Base-by-base conservation (phyloP, 352 stramenopile species). In the Phytophthora constricta region DNA sequence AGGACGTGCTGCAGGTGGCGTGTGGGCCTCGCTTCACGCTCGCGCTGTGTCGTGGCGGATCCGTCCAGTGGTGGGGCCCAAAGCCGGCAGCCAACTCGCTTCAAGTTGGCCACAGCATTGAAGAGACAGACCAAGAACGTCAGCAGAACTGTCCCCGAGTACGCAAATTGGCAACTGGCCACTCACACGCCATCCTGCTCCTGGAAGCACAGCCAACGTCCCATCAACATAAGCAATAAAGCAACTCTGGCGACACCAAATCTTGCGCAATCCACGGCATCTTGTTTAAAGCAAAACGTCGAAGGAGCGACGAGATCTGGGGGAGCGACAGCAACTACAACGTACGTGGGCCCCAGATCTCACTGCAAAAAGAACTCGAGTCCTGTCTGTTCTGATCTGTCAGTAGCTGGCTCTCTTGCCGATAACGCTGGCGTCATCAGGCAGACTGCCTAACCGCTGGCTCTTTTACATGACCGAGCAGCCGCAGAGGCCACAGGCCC, bases 391-490 rank as follows among this genome's bases (percentile, higher is more conserved):
- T n/a, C n/a, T n/a, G n/a, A n/a, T 42, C 11, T 42, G 34, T 42
- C 14, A 2, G 9, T 16, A 42, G n/a, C 34, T 16, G 34, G 34
- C 34, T 42, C 31, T 37, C 34, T 42, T n/a, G n/a, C n/a, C 14
- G 34, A 16, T 17, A 42, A 2, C 14, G 14, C 10, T 37, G 31
- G 31, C n/a, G 46, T 8, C 46, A 8, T 37, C n/a, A n/a, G n/a
- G n/a, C n/a, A n/a, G n/a, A n/a, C n/a, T n/a, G n/a, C n/a, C n/a
- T n/a, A 28, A 27, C 26, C 3, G 26, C 25, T 31, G n/a, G 16
- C 23, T 26, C 4, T 39, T 45, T 85, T 88, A 92, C 80, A 90
- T 88, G 62, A 91, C 72, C 33, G 62, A 65, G 68, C 84, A 92
- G 50, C 74, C 74, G 50, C 74, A 84, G 20, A 78, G 49, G 9